Evolutionary conservation across 2,329 filamentous ascomycete genomes (phyloP).

Genomic region (Fusarium veterinarium): DNA sequence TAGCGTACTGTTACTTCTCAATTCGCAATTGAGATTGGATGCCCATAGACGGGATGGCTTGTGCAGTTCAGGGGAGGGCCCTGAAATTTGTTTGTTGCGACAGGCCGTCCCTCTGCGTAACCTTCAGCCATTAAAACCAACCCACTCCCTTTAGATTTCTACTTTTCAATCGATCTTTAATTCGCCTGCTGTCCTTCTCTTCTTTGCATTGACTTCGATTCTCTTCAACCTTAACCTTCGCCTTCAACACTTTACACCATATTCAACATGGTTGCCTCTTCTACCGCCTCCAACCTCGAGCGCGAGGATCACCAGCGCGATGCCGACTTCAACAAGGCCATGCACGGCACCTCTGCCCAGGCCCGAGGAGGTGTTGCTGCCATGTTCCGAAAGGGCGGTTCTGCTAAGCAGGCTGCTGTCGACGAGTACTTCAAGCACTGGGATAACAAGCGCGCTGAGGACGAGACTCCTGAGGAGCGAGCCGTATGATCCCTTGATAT

Average conservation of each 20-base stretch:
- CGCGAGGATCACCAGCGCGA: slow-evolving; percentile 85
- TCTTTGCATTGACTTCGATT: slow-evolving; percentile 1
- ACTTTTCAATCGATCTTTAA: slow-evolving; percentile 26
- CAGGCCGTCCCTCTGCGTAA: slow-evolving; percentile 36
- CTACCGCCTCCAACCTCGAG: slow-evolving; percentile 69
- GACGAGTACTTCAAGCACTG: slow-evolving; percentile 98
- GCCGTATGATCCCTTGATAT: slow-evolving; percentile 66
- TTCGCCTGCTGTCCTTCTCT: slow-evolving; percentile 16
- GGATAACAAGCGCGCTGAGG: slow-evolving; percentile 82
- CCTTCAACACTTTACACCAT: slow-evolving; percentile 34
- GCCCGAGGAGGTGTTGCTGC: slow-evolving; percentile 80
- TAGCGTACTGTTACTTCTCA: slow-evolving; percentile 38
- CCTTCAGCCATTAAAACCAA: slow-evolving; percentile 43
- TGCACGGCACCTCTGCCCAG: slow-evolving; percentile 80
- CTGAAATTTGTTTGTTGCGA: slow-evolving; percentile 47
- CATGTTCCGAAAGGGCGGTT: slow-evolving; percentile 83
- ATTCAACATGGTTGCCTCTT: slow-evolving; percentile 59
- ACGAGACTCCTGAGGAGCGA: slow-evolving; percentile 85
- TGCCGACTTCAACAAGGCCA: slow-evolving; percentile 88
- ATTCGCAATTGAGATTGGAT: slow-evolving; percentile 46
- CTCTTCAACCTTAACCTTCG: slow-evolving; percentile 9
- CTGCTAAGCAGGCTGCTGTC: slow-evolving; percentile 82
- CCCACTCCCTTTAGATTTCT: slow-evolving; percentile 30
- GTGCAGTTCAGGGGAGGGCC: slow-evolving; percentile 45
- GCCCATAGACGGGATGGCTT: slow-evolving; percentile 32